Evolutionary conservation across 208 protist species (phyloP), one percentile per base, ranked within the genome.

Genomic region (Tritrichomonas musculus): DNA sequence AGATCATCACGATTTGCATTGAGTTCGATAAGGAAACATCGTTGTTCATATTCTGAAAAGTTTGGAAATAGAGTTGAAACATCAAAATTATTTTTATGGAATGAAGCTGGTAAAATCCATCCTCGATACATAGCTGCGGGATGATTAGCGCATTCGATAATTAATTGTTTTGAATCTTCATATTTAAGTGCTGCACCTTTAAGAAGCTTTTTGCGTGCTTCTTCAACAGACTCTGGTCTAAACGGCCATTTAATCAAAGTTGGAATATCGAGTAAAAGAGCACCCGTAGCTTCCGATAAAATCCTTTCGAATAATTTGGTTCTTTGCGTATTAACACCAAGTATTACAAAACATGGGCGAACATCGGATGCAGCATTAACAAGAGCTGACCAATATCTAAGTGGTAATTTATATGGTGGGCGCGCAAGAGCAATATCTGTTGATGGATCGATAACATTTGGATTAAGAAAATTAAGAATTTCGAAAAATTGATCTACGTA

Each of bases 331-430:
- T 53, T 88, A 57, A 88, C 47, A 20, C 77, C 77, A 88, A 57
- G 47, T 22, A 88, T 49, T 57, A 88, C 44, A 39, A 88, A 88
- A 88, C 77, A 88, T 88, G 77, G 77, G 17, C 47, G 77, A 88
- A 88, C 57, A 33, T 88, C 47, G 27, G 41, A n/a, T 53, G 47
- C 47, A 33, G 77, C 41, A 39, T 88, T 53, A 50, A 88, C 44
- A 3, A 88, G 39, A 8, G 77, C 44, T 88, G 77, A 88, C 77
- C 77, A 88, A 57, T 88, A 57, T 33, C 27, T 88, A 57, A 88
- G 77, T 57, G 77, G 77, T 2, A 88, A 27, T 30, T 88, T 88
- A 0, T 53, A 25, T 57, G 41, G 77, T 5, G 33, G 0, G 1
- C 47, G 20, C 1, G 11, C 44, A 20, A 88, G 17, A 36, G 0